phyloP scores from a whole-genome alignment of 768 basidiomycete genomes.

The Phaeotremella skinneri region DNA sequence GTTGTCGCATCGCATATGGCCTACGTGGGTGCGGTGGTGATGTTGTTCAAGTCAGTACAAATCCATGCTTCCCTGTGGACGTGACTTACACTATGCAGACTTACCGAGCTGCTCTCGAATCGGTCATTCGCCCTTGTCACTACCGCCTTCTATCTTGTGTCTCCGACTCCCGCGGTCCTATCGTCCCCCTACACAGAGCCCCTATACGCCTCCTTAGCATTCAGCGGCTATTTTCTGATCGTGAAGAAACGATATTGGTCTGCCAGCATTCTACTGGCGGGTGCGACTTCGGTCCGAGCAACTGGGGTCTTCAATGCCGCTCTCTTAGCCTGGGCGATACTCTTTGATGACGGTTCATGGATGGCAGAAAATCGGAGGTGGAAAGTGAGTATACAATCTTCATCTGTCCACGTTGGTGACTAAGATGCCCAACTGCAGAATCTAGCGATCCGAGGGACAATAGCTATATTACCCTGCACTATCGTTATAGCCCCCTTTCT shows the following conservation, averaged over 20 bases:
- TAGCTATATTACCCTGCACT: slow-evolving; percentile 55
- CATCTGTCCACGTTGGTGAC: too few species aligned
- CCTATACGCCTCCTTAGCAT: slow-evolving; percentile 77
- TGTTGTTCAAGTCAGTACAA: slow-evolving; percentile 51
- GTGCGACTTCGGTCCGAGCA: slow-evolving; percentile 36
- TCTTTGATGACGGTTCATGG: slow-evolving; percentile 8
- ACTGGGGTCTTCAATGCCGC: slow-evolving; percentile 40
- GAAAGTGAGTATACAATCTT: background rate
- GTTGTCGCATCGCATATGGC: slow-evolving; percentile 25
- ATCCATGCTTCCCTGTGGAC: slow-evolving; percentile 52
- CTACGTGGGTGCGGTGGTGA: slow-evolving; percentile 32
- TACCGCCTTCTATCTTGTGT: slow-evolving; percentile 67
- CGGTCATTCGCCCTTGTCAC: slow-evolving; percentile 63
- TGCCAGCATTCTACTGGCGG: slow-evolving; percentile 29
- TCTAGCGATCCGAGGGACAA: slow-evolving; percentile 31
- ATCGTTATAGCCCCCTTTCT: slow-evolving; percentile 66
- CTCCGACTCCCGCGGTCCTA: slow-evolving; percentile 73
- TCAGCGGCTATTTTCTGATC: slow-evolving; percentile 57
- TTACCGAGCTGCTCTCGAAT: slow-evolving; percentile 60
- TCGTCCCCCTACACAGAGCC: slow-evolving; percentile 79
- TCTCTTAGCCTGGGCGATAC: slow-evolving; percentile 24
- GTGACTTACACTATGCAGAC: slow-evolving; percentile 40
- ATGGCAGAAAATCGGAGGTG: background rate
- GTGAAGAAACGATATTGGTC: slow-evolving; percentile 13
- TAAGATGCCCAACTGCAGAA: too few species aligned